Evolutionary conservation across 306 rosid genomes (phyloP), one percentile per base, ranked within the genome.

Genomic region (Pueraria montana): DNA sequence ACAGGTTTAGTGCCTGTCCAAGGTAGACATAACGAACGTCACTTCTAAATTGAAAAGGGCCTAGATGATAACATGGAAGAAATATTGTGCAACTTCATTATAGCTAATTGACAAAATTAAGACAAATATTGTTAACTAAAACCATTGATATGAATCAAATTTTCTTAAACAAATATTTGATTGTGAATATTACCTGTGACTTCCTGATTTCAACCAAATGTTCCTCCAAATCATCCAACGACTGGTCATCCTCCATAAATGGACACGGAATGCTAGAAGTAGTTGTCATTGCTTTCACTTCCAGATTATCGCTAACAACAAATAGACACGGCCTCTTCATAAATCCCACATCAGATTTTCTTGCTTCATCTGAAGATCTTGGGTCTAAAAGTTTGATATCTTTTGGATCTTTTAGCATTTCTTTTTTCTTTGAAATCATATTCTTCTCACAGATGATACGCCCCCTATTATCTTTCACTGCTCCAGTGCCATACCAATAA

Each of bases 181-280:
- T n/a, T n/a, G n/a, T n/a, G n/a, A n/a, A n/a, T n/a, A n/a, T n/a
- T n/a, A n/a, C n/a, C n/a, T n/a, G n/a, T n/a, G n/a, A n/a, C n/a
- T n/a, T n/a, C n/a, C n/a, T n/a, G n/a, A n/a, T n/a, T n/a, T n/a
- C n/a, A n/a, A n/a, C n/a, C n/a, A n/a, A n/a, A n/a, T n/a, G n/a
- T n/a, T n/a, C n/a, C n/a, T n/a, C n/a, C n/a, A n/a, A n/a, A n/a
- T n/a, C n/a, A n/a, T n/a, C n/a, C n/a, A n/a, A n/a, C n/a, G n/a
- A n/a, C n/a, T n/a, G n/a, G n/a, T n/a, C 11, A 27, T 56, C 43
- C 30, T 61, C 13, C 16, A 75, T 1, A 11, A 55, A 46, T 14
- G 21, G 18, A 23, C 50, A 50, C 1, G 38, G 20, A 82, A 82
- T 75, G 66, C 69, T 66, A 4, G 76, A 82, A 38, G 48, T 1